Evolutionary conservation across 1,284 basidiomycete genomes (phyloP).

Genomic region (Heterobasidion occidentale): DNA sequence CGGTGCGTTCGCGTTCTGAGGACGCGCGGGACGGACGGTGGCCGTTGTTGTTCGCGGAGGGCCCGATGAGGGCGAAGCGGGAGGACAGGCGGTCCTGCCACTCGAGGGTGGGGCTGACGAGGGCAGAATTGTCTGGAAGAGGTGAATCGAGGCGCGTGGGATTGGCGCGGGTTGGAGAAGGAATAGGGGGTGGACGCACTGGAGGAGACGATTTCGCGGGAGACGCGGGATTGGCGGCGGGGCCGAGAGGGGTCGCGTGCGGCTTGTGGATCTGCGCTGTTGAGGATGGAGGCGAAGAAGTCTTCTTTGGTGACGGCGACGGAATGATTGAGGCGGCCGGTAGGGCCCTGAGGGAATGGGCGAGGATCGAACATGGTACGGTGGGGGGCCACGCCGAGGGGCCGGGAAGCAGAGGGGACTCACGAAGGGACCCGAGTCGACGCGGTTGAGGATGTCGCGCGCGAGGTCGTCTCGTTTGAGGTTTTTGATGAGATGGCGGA

Average conservation of each 20-base stretch:
- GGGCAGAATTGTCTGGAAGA: constrained; percentile 44
- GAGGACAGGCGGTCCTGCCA: constrained; percentile 68
- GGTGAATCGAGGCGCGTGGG: constrained; percentile 1
- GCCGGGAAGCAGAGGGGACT: constrained; percentile 15
- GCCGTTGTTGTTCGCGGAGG: background rate
- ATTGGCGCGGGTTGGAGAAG: background rate
- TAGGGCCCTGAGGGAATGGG: constrained; percentile 45
- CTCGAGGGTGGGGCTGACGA: constrained; percentile 60
- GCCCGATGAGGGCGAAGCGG: constrained; percentile 29
- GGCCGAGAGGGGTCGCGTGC: constrained; percentile 52
- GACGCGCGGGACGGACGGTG: background rate
- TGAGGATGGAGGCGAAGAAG: constrained; percentile 64
- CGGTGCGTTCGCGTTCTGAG: background rate
- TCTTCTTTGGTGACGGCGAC: constrained; percentile 53
- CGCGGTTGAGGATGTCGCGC: constrained; percentile 60
- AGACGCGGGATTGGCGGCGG: constrained; percentile 66
- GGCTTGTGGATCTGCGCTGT: constrained; percentile 41
- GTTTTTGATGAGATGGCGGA: constrained; percentile 61
- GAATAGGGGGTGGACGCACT: constrained; percentile 24
- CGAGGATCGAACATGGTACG: background rate
- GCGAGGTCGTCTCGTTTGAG: constrained; percentile 65
- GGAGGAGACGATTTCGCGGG: constrained; percentile 68
- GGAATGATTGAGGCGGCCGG: constrained; percentile 44
- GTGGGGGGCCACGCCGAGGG: constrained; percentile 5
- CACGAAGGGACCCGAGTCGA: constrained; percentile 72